These are phyloP conservation scores for Amylostereum areolatum DNA, from an alignment of 1,284 basidiomycete species.

Conservation along the genomic window DNA sequence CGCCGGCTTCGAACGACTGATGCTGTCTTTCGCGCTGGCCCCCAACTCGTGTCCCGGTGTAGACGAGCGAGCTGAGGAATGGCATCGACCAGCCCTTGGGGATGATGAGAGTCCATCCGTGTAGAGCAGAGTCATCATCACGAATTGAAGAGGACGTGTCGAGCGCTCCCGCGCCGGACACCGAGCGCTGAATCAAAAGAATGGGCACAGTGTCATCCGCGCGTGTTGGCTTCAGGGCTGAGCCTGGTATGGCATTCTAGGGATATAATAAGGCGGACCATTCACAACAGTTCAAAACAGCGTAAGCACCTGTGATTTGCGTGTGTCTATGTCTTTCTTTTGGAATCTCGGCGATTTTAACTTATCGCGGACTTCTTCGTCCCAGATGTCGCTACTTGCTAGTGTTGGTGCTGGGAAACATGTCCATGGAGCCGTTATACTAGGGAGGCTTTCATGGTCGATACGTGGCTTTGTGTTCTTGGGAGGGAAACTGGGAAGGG, in stretches of 20 bases:
- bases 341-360: conserved; percentile 64
- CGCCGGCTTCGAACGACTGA: conserved; percentile 76
- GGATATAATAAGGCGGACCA: conserved; percentile 2
- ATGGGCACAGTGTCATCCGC: conserved; percentile 81
- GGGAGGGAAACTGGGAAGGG: conserved; percentile 63
- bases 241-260: conserved; percentile 75
- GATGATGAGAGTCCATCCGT: conserved; percentile 82
- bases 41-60: conserved; percentile 75
- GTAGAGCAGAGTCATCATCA: conserved; percentile 34
- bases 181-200: conserved; percentile 74
- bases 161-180: conserved; percentile 34
- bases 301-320: conserved; percentile 57
- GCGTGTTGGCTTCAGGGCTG: conserved; percentile 51
- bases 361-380: conserved; percentile 42
- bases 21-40: conserved; percentile 75
- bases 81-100: conserved; percentile 88
- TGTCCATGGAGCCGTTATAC: conserved; percentile 20
- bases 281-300: not conserved
- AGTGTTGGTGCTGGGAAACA: conserved; percentile 54
- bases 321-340: conserved; percentile 80
- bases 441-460: conserved; percentile 13
- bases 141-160: conserved; percentile 15
- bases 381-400: conserved; percentile 71
- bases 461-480: conserved; percentile 52
- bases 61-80: conserved; percentile 75